Conservation (phyloP, 257 asterid species). For the Solanum peruvianum region DNA sequence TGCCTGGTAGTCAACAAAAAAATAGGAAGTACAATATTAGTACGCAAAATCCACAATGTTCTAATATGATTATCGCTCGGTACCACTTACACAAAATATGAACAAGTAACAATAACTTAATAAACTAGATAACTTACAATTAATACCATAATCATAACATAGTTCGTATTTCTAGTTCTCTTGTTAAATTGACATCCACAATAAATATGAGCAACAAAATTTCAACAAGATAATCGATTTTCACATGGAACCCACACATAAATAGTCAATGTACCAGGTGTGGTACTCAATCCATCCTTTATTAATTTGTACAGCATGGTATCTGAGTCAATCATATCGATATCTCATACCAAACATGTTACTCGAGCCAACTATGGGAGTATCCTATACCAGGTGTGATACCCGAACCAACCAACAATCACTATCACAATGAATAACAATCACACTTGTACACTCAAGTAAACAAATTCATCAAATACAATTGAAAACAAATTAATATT, state of each 20-base stretch:
- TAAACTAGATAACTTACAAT: too few species aligned
- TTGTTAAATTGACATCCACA: neutral
- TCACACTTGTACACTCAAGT: too few species aligned
- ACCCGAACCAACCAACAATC: too few species aligned
- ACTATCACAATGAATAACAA: too few species aligned
- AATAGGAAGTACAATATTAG: neutral
- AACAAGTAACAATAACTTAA: neutral
- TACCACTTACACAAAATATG: neutral
- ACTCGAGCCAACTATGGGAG: too few species aligned
- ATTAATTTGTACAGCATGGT: neutral
- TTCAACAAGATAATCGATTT: neutral
- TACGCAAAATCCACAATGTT: neutral
- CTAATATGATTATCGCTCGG: neutral
- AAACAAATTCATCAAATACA: too few species aligned
- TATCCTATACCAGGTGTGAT: too few species aligned
- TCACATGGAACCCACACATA: neutral
- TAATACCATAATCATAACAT: neutral
- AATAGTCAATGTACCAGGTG: neutral
- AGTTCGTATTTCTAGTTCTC: neutral
- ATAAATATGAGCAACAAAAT: neutral
- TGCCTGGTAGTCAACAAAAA: too few species aligned
- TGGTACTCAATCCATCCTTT: neutral
- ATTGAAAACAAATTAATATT: too few species aligned
- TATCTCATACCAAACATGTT: too few species aligned
- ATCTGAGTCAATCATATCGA: neutral